phyloP scores from a whole-genome alignment of 768 basidiomycete genomes.

The Amanita muscaria region DNA sequence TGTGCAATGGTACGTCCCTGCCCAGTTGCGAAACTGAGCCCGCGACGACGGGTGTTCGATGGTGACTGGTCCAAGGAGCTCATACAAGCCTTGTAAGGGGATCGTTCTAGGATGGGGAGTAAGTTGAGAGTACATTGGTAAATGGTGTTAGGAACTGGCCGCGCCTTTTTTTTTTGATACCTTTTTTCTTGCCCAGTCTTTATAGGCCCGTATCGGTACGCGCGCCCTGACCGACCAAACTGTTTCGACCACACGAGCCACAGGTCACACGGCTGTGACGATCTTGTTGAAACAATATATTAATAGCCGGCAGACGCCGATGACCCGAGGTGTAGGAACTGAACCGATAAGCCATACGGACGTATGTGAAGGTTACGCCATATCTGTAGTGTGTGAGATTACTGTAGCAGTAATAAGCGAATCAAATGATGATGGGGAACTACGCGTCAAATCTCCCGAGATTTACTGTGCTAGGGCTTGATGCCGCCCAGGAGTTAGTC shows the following conservation, averaged over 20 bases:
- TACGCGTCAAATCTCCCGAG: not conserved
- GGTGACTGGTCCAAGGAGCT: constrained; percentile 47
- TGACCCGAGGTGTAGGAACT: not conserved
- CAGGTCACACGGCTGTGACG: no score
- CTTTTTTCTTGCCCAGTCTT: constrained; percentile 26
- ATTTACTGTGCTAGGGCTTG: no score
- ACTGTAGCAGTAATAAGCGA: not conserved
- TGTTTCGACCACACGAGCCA: no score
- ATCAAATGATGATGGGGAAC: constrained; percentile 2
- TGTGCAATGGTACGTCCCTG: constrained; percentile 59
- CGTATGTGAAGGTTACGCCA: no score
- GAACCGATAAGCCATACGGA: constrained; percentile 7
- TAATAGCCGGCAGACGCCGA: not conserved
- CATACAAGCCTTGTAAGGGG: constrained; percentile 40
- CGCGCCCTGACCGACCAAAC: constrained; percentile 7
- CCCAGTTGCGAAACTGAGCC: constrained; percentile 78
- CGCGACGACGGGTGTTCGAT: constrained; percentile 30
- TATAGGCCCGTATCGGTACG: constrained; percentile 34
- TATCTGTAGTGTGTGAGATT: no score
- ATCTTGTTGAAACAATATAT: no score
- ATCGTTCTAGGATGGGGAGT: constrained; percentile 28
- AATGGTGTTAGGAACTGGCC: constrained; percentile 21
- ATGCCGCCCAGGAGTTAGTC: no score
- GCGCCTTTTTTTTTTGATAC: constrained; percentile 10
- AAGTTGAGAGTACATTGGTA: constrained; percentile 30